A percentile compares a stretch with the other conserved stretches of the same genome.
Conservation (phyloP, 2,329 filamentous ascomycete species). For the Domatiomyces catenatus region DNA sequence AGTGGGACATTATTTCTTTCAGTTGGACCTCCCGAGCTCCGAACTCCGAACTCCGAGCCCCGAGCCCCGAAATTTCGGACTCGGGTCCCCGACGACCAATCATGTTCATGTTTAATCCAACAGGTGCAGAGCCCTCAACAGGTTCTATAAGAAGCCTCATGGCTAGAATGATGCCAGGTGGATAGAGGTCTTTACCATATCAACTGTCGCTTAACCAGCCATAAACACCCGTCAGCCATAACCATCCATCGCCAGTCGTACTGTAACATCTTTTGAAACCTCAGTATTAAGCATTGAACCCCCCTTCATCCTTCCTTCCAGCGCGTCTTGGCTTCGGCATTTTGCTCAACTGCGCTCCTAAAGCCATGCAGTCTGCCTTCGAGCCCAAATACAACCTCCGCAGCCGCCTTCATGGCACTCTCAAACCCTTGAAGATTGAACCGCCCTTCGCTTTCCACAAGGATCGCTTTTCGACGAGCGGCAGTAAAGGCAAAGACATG, state of each 20-base stretch:
- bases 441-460: conserved; percentile 66
- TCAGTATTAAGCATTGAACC: background rate
- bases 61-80: background rate
- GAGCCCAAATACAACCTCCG: conserved; percentile 43
- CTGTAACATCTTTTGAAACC: background rate
- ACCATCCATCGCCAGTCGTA: background rate
- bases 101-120: background rate
- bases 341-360: background rate
- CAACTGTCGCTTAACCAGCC: background rate
- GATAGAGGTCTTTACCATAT: background rate
- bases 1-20: background rate
- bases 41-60: too few species aligned
- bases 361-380: background rate
- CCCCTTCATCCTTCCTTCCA: background rate
- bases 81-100: background rate
- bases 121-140: background rate
- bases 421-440: conserved; percentile 70
- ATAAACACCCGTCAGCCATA: background rate
- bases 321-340: background rate
- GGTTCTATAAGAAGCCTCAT: background rate
- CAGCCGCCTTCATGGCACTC: conserved; percentile 48
- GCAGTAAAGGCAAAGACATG: conserved; percentile 79
- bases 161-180: background rate
- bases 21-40: background rate
- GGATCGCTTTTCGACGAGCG: conserved; percentile 54